phyloP scores from a whole-genome alignment of 139 green algal genomes.

The Tetratostichococcus sp. region DNA sequence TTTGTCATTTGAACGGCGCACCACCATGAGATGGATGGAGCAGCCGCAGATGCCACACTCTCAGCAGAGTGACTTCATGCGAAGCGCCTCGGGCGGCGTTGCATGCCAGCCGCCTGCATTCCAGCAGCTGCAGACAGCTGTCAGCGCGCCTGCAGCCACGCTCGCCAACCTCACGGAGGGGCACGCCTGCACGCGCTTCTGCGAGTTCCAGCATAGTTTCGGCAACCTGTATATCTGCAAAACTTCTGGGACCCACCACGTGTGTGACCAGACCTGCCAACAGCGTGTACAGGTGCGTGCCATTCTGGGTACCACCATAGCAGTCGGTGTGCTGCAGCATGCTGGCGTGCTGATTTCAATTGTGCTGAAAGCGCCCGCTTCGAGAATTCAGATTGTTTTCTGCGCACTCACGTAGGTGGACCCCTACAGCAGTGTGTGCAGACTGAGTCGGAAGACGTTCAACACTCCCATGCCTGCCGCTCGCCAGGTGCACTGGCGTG shows the following conservation, averaged over 20 bases:
- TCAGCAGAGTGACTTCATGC: background rate
- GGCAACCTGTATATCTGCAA: background rate
- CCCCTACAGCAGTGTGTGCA: background rate
- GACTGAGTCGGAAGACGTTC: background rate
- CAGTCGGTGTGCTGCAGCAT: too few relatives aligned
- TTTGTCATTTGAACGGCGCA: background rate
- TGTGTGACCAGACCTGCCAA: background rate
- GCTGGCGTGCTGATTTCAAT: too few relatives aligned
- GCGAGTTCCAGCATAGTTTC: background rate
- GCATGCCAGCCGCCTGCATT: background rate
- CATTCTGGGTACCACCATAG: too few relatives aligned
- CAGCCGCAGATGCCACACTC: background rate
- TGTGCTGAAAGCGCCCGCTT: too few relatives aligned
- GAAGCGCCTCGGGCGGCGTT: background rate
- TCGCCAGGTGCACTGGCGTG: background rate
- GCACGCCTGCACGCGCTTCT: background rate
- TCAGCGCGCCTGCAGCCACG: background rate
- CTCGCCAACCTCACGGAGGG: background rate
- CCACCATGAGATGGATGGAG: background rate
- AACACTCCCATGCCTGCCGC: background rate
- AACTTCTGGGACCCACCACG: background rate
- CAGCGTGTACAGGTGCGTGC: background rate
- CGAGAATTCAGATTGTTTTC: too few relatives aligned
- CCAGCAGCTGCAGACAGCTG: background rate
- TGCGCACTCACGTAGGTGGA: too few relatives aligned